A percentile compares a stretch with the other conserved stretches of the same genome.
Evolutionary conservation across 306 rosid genomes (phyloP).

Genomic region (Rubus idaeus): DNA sequence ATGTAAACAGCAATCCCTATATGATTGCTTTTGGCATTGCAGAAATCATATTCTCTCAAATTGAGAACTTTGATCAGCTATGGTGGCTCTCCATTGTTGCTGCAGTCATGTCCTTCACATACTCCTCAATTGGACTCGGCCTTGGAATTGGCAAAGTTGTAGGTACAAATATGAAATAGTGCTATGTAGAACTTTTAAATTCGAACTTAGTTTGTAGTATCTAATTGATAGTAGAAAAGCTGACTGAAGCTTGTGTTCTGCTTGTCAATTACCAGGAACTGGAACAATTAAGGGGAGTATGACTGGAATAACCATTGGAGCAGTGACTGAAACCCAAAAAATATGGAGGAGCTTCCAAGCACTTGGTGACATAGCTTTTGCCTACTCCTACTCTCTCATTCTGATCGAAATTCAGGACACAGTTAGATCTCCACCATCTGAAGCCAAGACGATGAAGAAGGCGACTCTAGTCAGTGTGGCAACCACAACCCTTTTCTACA

Average conservation of each 20-base stretch:
- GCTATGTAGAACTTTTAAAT: not conserved
- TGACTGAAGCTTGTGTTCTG: slow-evolving; percentile 10
- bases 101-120: slow-evolving; percentile 86
- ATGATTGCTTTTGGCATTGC: slow-evolving; percentile 75
- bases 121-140: slow-evolving; percentile 77
- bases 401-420: slow-evolving; percentile 96
- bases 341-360: slow-evolving; percentile 81
- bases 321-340: slow-evolving; percentile 59
- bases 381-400: slow-evolving; percentile 79
- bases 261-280: slow-evolving; percentile 33
- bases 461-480: slow-evolving; percentile 53
- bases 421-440: slow-evolving; percentile 75
- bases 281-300: slow-evolving; percentile 50
- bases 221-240: not conserved
- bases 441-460: slow-evolving; percentile 81
- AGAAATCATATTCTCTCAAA: slow-evolving; percentile 69
- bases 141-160: slow-evolving; percentile 67
- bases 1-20: slow-evolving; percentile 62
- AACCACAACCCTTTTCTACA: slow-evolving; percentile 67
- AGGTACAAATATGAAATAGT: slow-evolving; percentile 33
- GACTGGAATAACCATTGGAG: slow-evolving; percentile 56
- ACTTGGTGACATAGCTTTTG: slow-evolving; percentile 86
- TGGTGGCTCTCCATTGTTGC: slow-evolving; percentile 94
- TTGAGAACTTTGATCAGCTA: slow-evolving; percentile 69
- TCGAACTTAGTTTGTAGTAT: not conserved